Percentiles rank a stretch among this genome's conserved stretches.
Evolutionary conservation across 192 early-diverging fungal species (phyloP).

Genomic region (Entophlyctis luteolus): DNA sequence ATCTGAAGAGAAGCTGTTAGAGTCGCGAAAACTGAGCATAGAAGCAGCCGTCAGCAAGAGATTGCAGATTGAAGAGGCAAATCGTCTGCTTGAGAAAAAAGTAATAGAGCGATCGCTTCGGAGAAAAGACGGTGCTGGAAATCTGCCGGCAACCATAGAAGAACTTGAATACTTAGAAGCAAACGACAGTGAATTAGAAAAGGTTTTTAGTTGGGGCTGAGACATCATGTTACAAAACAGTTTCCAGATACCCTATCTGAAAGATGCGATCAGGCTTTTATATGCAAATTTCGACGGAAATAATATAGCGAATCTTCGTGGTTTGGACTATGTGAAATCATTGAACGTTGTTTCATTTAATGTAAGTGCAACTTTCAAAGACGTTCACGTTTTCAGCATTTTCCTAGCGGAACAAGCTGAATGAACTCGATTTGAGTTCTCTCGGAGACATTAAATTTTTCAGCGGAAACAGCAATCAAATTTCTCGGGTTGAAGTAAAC

Average conservation of each 20-base stretch:
- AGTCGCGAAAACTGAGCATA: slow-evolving; percentile 1
- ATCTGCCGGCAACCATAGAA: not conserved
- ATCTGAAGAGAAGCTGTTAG: not conserved
- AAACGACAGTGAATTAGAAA: not conserved
- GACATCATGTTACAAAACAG: no score
- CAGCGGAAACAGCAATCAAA: slow-evolving; percentile 3
- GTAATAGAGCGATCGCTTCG: not conserved
- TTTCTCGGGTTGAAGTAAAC: slow-evolving; percentile 11
- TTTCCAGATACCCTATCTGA: slow-evolving; percentile 23
- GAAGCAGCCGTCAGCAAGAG: slow-evolving; percentile 3
- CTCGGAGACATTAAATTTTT: slow-evolving; percentile 22
- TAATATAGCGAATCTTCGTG: slow-evolving; percentile 9
- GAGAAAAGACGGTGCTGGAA: slow-evolving; percentile 1
- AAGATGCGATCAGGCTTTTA: slow-evolving; percentile 10
- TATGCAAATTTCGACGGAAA: slow-evolving; percentile 23
- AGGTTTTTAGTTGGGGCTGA: slow-evolving; percentile 6
- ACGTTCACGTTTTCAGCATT: not conserved
- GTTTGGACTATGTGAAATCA: slow-evolving; percentile 8
- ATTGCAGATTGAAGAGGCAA: slow-evolving; percentile 14
- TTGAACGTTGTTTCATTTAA: slow-evolving; percentile 19
- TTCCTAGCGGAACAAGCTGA: slow-evolving; percentile 13
- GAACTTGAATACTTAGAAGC: slow-evolving; percentile 23
- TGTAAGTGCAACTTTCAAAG: not conserved
- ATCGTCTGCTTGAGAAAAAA: slow-evolving; percentile 15
- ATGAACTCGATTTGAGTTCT: slow-evolving; percentile 2